Base-by-base conservation (phyloP, 2,329 filamentous ascomycete species). In the Fusarium sp. region DNA sequence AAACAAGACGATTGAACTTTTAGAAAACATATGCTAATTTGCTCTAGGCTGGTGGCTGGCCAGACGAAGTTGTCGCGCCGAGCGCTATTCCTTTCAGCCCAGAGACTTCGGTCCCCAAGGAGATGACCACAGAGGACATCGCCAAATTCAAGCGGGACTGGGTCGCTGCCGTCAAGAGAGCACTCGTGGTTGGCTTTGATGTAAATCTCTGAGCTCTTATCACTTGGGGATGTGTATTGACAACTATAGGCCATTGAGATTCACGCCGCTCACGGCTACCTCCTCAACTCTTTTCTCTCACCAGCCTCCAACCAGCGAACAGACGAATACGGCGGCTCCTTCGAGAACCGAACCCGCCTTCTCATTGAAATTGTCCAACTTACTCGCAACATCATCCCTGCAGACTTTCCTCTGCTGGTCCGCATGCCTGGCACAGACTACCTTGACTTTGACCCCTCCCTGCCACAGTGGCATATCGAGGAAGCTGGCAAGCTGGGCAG, bases 341-440 rank as follows among this genome's bases (percentile, higher is more conserved):
- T 77, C 11, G 75, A 75, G 7, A 85, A 85, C 72, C 80, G 84
- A 3, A 76, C 79, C 40, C 79, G 83, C 4, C 71, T 86, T 27
- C 80, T 84, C 42, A 61, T 82, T 14, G 83, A 86, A 51, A 80
- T 85, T 54, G 78, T 77, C 9, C 73, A 78, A 81, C 38, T 67
- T 0, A 72, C 71, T 13, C 65, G 72, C 1, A 53, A 50, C n/a
- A 57, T 65, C 18, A 42, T 74, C 33, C 73, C 73, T 1, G 50
- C 29, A 10, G 62, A 68, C 13, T 71, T 60, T 7, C 92, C 92
- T 0, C 81, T 94, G 0, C 87, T 93, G 74, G 80, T 91, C 13
- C 87, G 91, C 25, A 85, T 94, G 70, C 88, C 86, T 8, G 90
- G 88, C 1, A 90, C 87, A 0, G 91, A 93, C 74, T 93, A 90